Evolutionary conservation across 805 yeast genomes (phyloP), one percentile per base, ranked within the genome.

Genomic region (Candida odintsovae): DNA sequence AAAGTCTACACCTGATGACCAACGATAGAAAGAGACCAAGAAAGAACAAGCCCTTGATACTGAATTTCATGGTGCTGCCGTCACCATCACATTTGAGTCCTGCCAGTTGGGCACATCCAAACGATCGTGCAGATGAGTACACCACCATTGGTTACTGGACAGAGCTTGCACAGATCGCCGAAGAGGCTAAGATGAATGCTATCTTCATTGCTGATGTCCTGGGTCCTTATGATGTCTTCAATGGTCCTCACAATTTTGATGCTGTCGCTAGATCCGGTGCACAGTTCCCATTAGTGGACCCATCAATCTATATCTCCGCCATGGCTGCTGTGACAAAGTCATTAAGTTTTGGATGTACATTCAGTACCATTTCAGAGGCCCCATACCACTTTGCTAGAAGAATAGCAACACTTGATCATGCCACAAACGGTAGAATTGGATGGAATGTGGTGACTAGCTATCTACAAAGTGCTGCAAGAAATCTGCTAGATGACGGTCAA

Each of bases 371-470:
- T 16, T 65, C 68, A 48, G 75, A 70, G 41, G 65, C 62, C 16
- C 74, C 74, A 0, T 70, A 67, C 44, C 67, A 61, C 47, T 62
- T 70, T 18, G 64, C 72, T 13, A 59, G 73, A 54, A 57, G 71
- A 43, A 50, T 70, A 31, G 68, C 71, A 3, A 64, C 75, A 1
- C 57, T 70, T 40, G 75, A 70, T 47, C 73, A 69, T 43, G 57
- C 70, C 43, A 65, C 73, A 4, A 57, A 62, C 20, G 75, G 75
- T 18, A 59, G 75, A 51, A 51, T 70, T 43, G 75, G 75, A 26
- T 70, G 75, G 75, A 70, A 71, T 48, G 61, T 70, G 9, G 75
- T 70, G 16, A 59, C 70, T 6, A 62, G 70, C 6, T 69, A 70
- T 46, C 53, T 70, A 38, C 69, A 67, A 29, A 61, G 68, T 50